Percentiles rank a stretch among this genome's conserved stretches.
These are phyloP conservation scores for Lactarius indigo DNA, from an alignment of 768 basidiomycete genomes.

Conservation along the genomic window DNA sequence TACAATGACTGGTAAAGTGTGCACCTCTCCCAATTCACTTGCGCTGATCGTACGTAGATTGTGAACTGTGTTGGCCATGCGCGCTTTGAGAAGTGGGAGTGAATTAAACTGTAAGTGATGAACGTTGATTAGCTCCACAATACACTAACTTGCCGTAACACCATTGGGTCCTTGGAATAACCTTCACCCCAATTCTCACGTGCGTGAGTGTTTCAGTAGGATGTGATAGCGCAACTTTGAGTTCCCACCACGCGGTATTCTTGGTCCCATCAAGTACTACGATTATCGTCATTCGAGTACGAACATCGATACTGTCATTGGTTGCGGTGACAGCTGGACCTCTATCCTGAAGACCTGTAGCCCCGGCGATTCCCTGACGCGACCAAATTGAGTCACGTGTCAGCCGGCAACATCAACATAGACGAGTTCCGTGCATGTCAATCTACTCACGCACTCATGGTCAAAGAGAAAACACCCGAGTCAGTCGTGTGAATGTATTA, in stretches of 20 bases:
- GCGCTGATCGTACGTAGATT: background rate
- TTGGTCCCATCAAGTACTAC: background rate
- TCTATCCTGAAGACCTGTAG: too few species aligned
- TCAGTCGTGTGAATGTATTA: too few species aligned
- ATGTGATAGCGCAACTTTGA: too few species aligned
- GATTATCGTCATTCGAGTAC: background rate
- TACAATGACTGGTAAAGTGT: slow-evolving; percentile 38
- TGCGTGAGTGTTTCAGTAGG: too few species aligned
- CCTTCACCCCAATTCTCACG: background rate
- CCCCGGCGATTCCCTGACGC: too few species aligned
- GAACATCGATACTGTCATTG: background rate
- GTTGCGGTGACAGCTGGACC: background rate
- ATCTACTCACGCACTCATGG: too few species aligned
- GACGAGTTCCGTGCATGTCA: too few species aligned
- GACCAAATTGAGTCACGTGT: too few species aligned
- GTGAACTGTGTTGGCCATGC: background rate
- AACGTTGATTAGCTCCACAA: background rate
- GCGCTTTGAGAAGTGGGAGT: background rate
- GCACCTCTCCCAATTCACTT: background rate
- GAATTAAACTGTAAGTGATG: background rate
- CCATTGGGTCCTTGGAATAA: background rate
- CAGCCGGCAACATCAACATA: too few species aligned
- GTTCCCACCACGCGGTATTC: too few species aligned
- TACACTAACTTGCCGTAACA: background rate
- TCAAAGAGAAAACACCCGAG: too few species aligned